A percentile compares a stretch with the other conserved stretches of the same genome.
phyloP scores from a whole-genome alignment of 1,284 basidiomycete genomes.

The Puccinia triticina region DNA sequence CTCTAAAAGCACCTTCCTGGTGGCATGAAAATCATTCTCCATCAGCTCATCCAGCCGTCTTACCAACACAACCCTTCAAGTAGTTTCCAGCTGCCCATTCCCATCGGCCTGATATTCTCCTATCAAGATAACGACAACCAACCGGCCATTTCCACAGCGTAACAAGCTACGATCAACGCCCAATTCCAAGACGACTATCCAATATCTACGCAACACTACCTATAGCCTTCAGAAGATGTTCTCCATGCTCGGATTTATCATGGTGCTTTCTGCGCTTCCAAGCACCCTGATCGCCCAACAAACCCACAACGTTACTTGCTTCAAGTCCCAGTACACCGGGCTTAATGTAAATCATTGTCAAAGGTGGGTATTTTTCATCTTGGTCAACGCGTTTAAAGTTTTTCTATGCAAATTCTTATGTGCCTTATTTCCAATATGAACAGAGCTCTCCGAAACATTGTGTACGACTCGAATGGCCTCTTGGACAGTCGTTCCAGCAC shows the following conservation, averaged over 20 bases:
- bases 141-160: no score
- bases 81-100: neutral
- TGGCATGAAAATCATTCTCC: neutral
- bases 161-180: neutral
- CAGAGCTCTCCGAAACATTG: conserved; percentile 10
- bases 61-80: neutral
- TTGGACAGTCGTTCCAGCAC: conserved; percentile 2
- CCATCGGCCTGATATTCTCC: no score
- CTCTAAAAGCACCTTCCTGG: neutral
- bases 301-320: neutral
- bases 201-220: neutral
- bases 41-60: neutral
- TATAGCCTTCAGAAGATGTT: neutral
- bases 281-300: conserved; percentile 8
- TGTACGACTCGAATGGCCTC: neutral
- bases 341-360: neutral
- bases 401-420: neutral
- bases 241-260: neutral
- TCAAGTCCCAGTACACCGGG: conserved; percentile 1
- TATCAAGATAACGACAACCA: no score
- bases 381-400: neutral
- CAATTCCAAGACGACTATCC: neutral
- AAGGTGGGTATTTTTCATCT: neutral
- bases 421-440: neutral
- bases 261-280: neutral